Conservation (phyloP, 768 basidiomycete species). For the Rhodotorula paludigena region DNA sequence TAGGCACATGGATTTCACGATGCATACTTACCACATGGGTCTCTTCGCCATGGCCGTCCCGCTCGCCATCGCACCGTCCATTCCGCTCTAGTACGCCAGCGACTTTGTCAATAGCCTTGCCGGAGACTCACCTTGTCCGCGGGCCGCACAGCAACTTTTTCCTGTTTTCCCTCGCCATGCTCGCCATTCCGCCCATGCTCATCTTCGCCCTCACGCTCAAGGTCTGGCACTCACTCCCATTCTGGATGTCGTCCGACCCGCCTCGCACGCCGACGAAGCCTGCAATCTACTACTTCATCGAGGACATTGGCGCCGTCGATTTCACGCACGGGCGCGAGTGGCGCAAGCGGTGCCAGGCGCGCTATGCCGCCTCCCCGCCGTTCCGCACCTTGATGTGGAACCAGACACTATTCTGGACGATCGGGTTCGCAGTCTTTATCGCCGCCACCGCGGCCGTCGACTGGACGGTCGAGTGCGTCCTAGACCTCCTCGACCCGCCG, state of each 20-base stretch:
- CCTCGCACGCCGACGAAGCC: slow-evolving; percentile 41
- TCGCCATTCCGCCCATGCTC: slow-evolving; percentile 35
- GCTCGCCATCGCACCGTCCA: slow-evolving; percentile 38
- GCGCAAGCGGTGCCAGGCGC: slow-evolving; percentile 32
- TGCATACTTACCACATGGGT: slow-evolving; percentile 30
- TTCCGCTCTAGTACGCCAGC: slow-evolving; percentile 30
- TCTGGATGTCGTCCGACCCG: slow-evolving; percentile 41
- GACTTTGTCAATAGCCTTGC: background rate
- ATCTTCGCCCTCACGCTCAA: slow-evolving; percentile 38
- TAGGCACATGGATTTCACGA: slow-evolving; percentile 37
- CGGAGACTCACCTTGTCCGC: too few species aligned
- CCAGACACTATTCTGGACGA: slow-evolving; percentile 40
- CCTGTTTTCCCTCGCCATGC: slow-evolving; percentile 32
- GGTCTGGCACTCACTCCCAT: slow-evolving; percentile 14
- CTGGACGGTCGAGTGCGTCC: slow-evolving; percentile 33
- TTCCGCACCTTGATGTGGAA: slow-evolving; percentile 40
- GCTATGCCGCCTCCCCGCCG: slow-evolving; percentile 42
- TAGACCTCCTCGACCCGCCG: background rate
- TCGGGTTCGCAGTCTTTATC: slow-evolving; percentile 31
- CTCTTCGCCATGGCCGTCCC: slow-evolving; percentile 39
- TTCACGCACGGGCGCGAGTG: slow-evolving; percentile 40
- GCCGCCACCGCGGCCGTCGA: slow-evolving; percentile 37
- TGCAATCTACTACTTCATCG: slow-evolving; percentile 39
- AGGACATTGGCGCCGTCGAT: slow-evolving; percentile 44
- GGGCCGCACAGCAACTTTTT: slow-evolving; percentile 33